Conservation (phyloP, 2,329 filamentous ascomycete species). For the Penicillium sclerotiorum region DNA sequence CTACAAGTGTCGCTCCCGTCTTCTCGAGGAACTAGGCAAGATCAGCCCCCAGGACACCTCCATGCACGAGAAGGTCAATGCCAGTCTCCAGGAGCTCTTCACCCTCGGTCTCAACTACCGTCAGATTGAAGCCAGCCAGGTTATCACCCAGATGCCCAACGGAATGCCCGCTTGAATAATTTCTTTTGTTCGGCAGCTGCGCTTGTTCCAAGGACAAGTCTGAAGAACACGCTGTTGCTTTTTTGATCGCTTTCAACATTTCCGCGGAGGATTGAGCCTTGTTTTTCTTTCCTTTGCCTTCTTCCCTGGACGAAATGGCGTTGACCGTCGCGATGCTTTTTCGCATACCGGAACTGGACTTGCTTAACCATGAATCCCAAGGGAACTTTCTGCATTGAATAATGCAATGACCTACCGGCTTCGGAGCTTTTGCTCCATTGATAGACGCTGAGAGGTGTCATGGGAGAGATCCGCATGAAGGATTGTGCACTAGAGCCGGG, state of each 20-base stretch:
- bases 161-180: slow-evolving; percentile 37
- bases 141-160: slow-evolving; percentile 37
- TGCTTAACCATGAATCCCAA: not conserved
- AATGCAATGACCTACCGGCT: not conserved
- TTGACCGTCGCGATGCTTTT: slow-evolving; percentile 5
- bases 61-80: slow-evolving; percentile 49
- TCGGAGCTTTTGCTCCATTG: not conserved
- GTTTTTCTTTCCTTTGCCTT: not conserved
- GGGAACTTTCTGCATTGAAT: not conserved
- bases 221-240: no score
- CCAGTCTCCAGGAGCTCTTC: slow-evolving; percentile 47
- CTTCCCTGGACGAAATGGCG: not conserved
- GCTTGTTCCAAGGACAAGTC: no score
- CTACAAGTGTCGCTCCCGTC: slow-evolving; percentile 43
- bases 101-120: slow-evolving; percentile 47
- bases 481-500: slow-evolving; percentile 3
- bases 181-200: slow-evolving; percentile 1
- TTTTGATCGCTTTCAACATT: slow-evolving; percentile 1
- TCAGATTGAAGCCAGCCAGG: slow-evolving; percentile 45
- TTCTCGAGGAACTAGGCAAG: slow-evolving; percentile 42
- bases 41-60: slow-evolving; percentile 45
- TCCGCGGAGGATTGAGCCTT: slow-evolving; percentile 4
- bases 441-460: not conserved
- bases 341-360: slow-evolving; percentile 3
- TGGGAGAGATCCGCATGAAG: not conserved